Evolutionary conservation across 129 eudicot genomes (phyloP), one percentile per base, ranked within the genome.

Genomic region (Helianthus tuberosus): DNA sequence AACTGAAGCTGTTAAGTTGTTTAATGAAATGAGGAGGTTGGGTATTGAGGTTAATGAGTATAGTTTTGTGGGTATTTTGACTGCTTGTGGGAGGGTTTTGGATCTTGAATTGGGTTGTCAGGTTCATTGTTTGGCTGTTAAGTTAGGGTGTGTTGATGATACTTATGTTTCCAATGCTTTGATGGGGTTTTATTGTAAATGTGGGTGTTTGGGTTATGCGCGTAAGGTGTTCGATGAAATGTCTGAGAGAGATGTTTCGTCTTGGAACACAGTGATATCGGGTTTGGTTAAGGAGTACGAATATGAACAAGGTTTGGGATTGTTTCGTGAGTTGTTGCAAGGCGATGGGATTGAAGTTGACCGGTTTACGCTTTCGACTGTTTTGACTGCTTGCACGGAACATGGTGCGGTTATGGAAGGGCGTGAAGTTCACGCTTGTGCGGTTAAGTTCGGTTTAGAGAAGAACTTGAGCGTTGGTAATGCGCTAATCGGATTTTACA

Each of bases 221-320:
- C 68, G 83, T 17, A 36, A 80, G 66, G 38, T 95, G 90, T 91
- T 95, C 25, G 86, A 78, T 77, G 86, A 85, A 72, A 87, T 95
- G 93, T 79, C 80, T 2, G 65, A 50, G 1, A 85, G 94, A 63
- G 90, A 88, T 72, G 58, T 82, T 69, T 88, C 86, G 5, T 86
- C 94, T 3, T 91, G 99, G 99, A 95, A 91, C 82, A 95, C 99
- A 4, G 86, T 82, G 55, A 74, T 91, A 10, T 81, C 96, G 15
- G 66, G 83, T 77, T 50, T 81, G 55, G 87, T 87, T 11, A 85
- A 84, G 72, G 86, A 74, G 47, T 47, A 14, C 16, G 74, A 84
- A 91, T 83, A 75, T 78, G 89, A 84, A 11, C 49, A 61, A 59
- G 89, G 90, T 12, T 82, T 95, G 72, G 87, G 75, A 11, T 51